Evolutionary conservation across 2,329 filamentous ascomycete species (phyloP), one percentile per base, ranked within the genome.

Genomic region (Niveomyces coronatus): DNA sequence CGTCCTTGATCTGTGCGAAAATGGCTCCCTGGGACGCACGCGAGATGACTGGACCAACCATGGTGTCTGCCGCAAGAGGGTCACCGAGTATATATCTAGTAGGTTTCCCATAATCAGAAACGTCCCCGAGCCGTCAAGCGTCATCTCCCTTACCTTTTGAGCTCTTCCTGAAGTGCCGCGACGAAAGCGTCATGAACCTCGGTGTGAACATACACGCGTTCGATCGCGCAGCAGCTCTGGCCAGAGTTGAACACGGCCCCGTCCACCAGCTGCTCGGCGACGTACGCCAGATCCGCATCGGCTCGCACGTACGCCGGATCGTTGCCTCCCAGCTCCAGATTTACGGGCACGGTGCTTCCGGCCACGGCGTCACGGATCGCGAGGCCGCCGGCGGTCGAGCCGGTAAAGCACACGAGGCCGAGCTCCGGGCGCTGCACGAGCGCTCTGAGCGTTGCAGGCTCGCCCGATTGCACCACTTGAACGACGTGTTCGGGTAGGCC

Each of bases 171-270:
- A 10, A 85, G 70, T 8, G 82, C 85, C 35, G 75, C 68, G 37
- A 95, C 70, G 51, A 96, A 95, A 9, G 74, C 64, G 52, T 94
- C 85, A 57, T 95, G 79, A 35, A 96, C 76, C 49, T 75, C 78
- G 53, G 84, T 81, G 51, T 91, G 79, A 6, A 96, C 88, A 53
- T 96, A 96, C 15, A 96, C 77, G 23, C 89, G 73, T 64, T 96
- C 89, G 39, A 96, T 70, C 16, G 86, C 84, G 62, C 89, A 96
- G 68, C 89, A 96, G 57, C 86, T 94, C 67, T 96, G 89, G 13
- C 89, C 89, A 37, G 88, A 94, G 65, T 96, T 96, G 71, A 95
- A 96, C 41, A 96, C 70, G 15, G 87, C 82, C 14, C 89, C 89
- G 50, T 96, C 89, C 13, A 95, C 86, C 51, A 96, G n/a, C n/a